Conservation (phyloP, 345 rosid genomes). For the Chamaenerion angustifolium region DNA sequence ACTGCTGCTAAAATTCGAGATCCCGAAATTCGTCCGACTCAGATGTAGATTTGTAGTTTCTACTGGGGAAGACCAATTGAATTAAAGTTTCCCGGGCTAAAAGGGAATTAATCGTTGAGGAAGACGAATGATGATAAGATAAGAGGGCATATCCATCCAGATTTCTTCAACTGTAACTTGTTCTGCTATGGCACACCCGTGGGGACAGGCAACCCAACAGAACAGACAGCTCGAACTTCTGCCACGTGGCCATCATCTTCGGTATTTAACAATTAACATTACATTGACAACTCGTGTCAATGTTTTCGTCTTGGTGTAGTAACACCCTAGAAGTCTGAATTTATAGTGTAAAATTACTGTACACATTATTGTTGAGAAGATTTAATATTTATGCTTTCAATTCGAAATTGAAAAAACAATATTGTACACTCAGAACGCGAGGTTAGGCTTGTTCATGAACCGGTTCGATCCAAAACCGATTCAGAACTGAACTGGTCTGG, state of each 20-base stretch:
- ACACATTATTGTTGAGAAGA: too few relatives aligned
- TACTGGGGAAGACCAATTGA: not conserved
- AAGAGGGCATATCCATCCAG: constrained; percentile 11
- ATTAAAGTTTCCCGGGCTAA: not conserved
- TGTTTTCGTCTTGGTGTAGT: too few relatives aligned
- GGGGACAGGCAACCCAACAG: not conserved
- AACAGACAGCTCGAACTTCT: not conserved
- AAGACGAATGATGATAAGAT: constrained; percentile 11
- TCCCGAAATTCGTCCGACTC: constrained; percentile 1
- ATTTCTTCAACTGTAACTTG: not conserved
- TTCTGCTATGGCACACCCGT: not conserved
- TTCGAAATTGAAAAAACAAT: too few relatives aligned
- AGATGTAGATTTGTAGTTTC: not conserved
- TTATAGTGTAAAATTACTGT: too few relatives aligned
- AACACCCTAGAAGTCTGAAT: too few relatives aligned
- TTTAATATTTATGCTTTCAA: too few relatives aligned
- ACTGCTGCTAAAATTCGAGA: not conserved
- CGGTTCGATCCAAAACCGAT: too few relatives aligned
- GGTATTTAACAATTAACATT: not conserved
- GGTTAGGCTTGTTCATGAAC: too few relatives aligned
- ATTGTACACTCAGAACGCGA: too few relatives aligned
- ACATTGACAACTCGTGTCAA: not conserved
- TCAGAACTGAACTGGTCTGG: too few relatives aligned
- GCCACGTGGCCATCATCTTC: constrained; percentile 2
- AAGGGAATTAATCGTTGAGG: not conserved